Evolutionary conservation across 768 basidiomycete species (phyloP).

Genomic region (Lactarius sp.): DNA sequence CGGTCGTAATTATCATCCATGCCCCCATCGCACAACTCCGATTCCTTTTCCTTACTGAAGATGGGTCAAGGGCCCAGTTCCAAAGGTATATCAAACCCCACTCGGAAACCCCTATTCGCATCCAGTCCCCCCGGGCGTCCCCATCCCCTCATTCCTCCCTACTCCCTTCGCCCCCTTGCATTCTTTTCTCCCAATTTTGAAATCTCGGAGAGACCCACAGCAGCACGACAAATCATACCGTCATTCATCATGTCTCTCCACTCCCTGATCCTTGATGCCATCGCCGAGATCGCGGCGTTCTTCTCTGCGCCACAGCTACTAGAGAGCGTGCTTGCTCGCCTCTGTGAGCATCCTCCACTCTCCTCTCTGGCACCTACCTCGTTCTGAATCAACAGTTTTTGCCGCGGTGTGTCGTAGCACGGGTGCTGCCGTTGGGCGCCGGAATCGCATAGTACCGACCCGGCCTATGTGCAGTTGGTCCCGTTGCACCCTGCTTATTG

Average conservation of each 20-base stretch:
- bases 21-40: neutral
- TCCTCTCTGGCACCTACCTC: too few relatives aligned
- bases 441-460: conserved; percentile 14
- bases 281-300: neutral
- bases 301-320: conserved; percentile 11
- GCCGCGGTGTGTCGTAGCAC: neutral
- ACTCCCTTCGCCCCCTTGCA: neutral
- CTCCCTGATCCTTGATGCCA: neutral
- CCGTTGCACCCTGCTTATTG: neutral
- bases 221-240: neutral
- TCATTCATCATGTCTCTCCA: conserved; percentile 1
- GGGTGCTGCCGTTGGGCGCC: conserved; percentile 12
- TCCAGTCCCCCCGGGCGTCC: neutral
- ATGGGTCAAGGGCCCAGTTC: neutral
- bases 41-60: neutral
- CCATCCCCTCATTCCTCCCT: neutral
- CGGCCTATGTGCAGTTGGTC: neutral
- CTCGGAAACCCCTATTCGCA: neutral
- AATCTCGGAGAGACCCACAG: neutral
- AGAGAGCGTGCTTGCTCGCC: conserved; percentile 11
- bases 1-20: neutral
- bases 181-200: too few relatives aligned
- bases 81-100: neutral
- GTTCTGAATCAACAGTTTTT: neutral
- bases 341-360: neutral